These are phyloP conservation scores for Carex parvula DNA, from an alignment of 176 grass and related monocot species.

Conservation along the genomic window DNA sequence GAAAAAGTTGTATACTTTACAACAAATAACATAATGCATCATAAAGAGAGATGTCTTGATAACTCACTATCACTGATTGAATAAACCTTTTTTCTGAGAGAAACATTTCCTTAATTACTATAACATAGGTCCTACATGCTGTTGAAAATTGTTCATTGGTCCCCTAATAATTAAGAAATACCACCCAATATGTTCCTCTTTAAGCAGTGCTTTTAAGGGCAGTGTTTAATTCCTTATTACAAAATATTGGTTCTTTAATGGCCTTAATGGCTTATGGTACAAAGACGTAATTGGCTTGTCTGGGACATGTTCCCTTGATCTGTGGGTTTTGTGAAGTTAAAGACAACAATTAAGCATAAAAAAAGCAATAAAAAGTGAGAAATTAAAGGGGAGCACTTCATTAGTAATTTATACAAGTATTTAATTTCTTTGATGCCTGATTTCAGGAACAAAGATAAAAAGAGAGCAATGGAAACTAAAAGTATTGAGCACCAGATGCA, in stretches of 20 bases:
- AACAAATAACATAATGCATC: background rate
- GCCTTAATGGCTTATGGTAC: background rate
- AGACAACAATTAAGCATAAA: slow-evolving; percentile 9
- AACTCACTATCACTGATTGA: slow-evolving; percentile 18
- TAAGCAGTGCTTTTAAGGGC: slow-evolving; percentile 3
- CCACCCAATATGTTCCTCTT: slow-evolving; percentile 13
- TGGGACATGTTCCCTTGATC: slow-evolving; percentile 20
- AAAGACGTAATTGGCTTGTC: slow-evolving; percentile 4
- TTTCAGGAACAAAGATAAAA: slow-evolving; percentile 10
- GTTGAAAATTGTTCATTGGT: slow-evolving; percentile 1
- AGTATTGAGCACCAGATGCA: background rate
- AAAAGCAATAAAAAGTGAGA: background rate
- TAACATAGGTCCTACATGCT: slow-evolving; percentile 1
- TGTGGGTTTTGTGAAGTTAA: slow-evolving; percentile 5
- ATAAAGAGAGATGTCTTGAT: slow-evolving; percentile 16
- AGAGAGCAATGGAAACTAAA: slow-evolving; percentile 3
- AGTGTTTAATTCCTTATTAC: slow-evolving; percentile 9
- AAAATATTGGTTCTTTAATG: slow-evolving; percentile 10
- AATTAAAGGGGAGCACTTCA: background rate
- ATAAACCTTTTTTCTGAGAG: background rate
- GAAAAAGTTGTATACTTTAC: slow-evolving; percentile 1
- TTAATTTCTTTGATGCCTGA: background rate
- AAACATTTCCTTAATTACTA: slow-evolving; percentile 24
- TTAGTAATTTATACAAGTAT: background rate
- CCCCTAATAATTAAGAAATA: slow-evolving; percentile 20